phyloP scores from a whole-genome alignment of 805 yeast genomes.

The Priceomyces melissophilus region DNA sequence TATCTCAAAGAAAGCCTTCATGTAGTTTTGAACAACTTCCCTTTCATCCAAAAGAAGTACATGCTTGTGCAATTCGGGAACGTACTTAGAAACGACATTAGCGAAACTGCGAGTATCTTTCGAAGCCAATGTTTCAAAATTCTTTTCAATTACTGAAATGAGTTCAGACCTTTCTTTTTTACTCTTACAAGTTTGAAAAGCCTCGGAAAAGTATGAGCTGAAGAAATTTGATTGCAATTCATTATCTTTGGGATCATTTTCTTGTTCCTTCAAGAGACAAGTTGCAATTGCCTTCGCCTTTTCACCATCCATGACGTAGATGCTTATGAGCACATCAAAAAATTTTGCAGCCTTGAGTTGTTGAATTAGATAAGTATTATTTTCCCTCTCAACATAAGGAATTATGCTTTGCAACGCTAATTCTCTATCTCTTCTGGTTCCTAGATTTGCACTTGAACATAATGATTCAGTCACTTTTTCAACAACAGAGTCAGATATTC shows the following conservation, averaged over 20 bases:
- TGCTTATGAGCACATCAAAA: slow-evolving; percentile 52
- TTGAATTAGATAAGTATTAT: slow-evolving; percentile 46
- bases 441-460: slow-evolving; percentile 37
- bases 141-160: slow-evolving; percentile 17
- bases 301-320: slow-evolving; percentile 53
- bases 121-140: slow-evolving; percentile 20
- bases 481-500: slow-evolving; percentile 60
- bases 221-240: slow-evolving; percentile 10
- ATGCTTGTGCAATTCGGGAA: slow-evolving; percentile 38
- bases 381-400: slow-evolving; percentile 60
- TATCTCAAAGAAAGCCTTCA: slow-evolving; percentile 22
- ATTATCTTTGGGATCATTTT: slow-evolving; percentile 8
- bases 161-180: slow-evolving; percentile 23
- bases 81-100: slow-evolving; percentile 28
- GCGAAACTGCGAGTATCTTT: slow-evolving; percentile 36
- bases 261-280: slow-evolving; percentile 37
- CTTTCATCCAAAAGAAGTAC: slow-evolving; percentile 27
- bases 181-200: slow-evolving; percentile 10
- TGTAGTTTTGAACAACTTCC: slow-evolving; percentile 26
- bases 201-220: slow-evolving; percentile 24
- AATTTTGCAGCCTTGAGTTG: slow-evolving; percentile 54
- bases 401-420: slow-evolving; percentile 71
- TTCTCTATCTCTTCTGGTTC: slow-evolving; percentile 59
- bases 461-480: slow-evolving; percentile 47
- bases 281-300: slow-evolving; percentile 52